phyloP scores from a whole-genome alignment of 2,329 filamentous ascomycete genomes.

The Exserohilum rostratum region DNA sequence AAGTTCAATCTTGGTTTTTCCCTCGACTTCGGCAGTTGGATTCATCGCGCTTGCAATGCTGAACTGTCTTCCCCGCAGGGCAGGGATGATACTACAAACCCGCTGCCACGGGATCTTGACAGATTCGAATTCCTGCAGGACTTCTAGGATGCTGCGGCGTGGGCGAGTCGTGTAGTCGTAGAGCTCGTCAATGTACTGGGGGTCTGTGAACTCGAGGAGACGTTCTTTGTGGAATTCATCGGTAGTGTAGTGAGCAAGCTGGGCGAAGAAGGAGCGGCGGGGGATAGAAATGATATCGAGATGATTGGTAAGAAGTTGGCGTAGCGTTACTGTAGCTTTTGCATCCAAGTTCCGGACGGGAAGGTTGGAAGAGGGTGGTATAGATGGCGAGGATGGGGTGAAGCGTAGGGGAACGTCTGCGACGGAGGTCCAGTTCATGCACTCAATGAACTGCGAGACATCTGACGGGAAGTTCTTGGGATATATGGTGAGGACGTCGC shows the following conservation, averaged over 20 bases:
- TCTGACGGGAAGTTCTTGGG: constrained; percentile 87
- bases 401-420: constrained; percentile 74
- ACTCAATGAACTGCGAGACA: constrained; percentile 75
- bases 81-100: constrained; percentile 74
- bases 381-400: constrained; percentile 38
- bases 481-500: constrained; percentile 80
- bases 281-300: constrained; percentile 91
- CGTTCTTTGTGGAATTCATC: constrained; percentile 78
- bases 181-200: constrained; percentile 84
- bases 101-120: constrained; percentile 81
- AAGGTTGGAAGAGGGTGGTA: constrained; percentile 46
- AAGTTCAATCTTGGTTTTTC: constrained; percentile 67
- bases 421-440: constrained; percentile 77
- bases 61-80: constrained; percentile 88
- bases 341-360: constrained; percentile 50
- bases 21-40: constrained; percentile 5
- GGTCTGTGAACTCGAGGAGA: constrained; percentile 80
- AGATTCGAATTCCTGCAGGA: constrained; percentile 85
- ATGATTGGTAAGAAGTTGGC: constrained; percentile 78
- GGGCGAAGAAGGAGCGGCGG: constrained; percentile 81
- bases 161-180: constrained; percentile 95
- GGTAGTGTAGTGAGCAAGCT: constrained; percentile 75
- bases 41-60: constrained; percentile 81
- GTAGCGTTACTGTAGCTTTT: constrained; percentile 64
- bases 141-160: constrained; percentile 87